phyloP scores from a whole-genome alignment of 108 stramenopile species.

The Tribonema minus region DNA sequence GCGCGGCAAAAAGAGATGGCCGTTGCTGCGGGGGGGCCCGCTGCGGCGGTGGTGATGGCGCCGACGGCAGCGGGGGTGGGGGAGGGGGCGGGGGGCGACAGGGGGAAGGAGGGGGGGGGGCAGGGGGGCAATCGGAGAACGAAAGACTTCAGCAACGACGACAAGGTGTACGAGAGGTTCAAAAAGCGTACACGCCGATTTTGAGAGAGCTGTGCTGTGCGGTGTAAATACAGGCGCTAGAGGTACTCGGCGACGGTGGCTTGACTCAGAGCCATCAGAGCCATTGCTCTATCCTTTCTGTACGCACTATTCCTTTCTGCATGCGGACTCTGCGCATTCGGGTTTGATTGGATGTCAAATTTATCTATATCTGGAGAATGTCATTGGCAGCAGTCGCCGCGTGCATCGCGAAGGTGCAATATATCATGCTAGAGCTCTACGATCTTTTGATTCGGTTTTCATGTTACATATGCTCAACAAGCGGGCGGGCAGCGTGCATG shows the following conservation, averaged over 20 bases:
- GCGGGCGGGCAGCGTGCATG: too few relatives aligned
- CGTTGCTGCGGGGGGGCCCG: conserved; percentile 3
- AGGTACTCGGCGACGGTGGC: background rate
- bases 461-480: too few relatives aligned
- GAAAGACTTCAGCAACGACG: conserved; percentile 10
- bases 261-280: too few relatives aligned
- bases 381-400: too few relatives aligned
- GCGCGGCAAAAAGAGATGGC: conserved; percentile 3
- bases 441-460: too few relatives aligned
- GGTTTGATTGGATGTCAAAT: too few relatives aligned
- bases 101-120: background rate
- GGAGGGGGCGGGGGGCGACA: background rate
- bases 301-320: background rate
- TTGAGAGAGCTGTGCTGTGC: background rate
- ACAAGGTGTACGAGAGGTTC: conserved; percentile 23
- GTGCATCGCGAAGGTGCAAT: too few relatives aligned
- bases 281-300: too few relatives aligned
- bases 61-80: background rate
- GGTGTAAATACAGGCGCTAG: background rate
- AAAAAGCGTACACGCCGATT: conserved; percentile 31
- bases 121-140: background rate
- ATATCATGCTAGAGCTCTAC: too few relatives aligned
- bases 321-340: too few relatives aligned
- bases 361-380: background rate
- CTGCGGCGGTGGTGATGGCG: background rate